phyloP scores from a whole-genome alignment of 495 filamentous ascomycete species.

The Aspergillus indologenus region DNA sequence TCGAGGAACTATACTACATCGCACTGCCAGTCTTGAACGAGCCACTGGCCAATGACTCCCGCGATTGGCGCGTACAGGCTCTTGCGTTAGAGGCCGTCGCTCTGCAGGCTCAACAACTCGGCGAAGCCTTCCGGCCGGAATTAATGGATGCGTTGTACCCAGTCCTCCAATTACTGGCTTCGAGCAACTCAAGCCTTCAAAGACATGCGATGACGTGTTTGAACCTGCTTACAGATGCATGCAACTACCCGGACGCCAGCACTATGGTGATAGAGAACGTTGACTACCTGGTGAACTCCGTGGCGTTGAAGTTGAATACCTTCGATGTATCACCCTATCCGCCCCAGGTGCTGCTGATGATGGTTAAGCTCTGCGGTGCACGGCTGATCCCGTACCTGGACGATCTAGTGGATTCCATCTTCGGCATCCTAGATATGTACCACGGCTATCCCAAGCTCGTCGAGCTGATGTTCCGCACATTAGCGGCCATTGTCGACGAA shows the following conservation, averaged over 20 bases:
- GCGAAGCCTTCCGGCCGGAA: conserved; percentile 71
- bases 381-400: conserved; percentile 83
- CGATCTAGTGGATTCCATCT: conserved; percentile 84
- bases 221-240: conserved; percentile 70
- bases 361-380: conserved; percentile 83
- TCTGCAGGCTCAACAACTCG: conserved; percentile 64
- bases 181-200: conserved; percentile 62
- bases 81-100: conserved; percentile 73
- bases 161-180: conserved; percentile 80
- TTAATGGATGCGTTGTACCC: conserved; percentile 92
- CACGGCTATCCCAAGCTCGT: conserved; percentile 90
- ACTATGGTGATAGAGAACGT: conserved; percentile 87
- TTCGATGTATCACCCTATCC: conserved; percentile 90
- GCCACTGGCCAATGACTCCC: conserved; percentile 45
- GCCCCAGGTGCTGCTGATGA: conserved; percentile 89
- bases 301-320: conserved; percentile 82
- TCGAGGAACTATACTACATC: conserved; percentile 77
- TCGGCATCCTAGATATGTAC: conserved; percentile 84
- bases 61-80: conserved; percentile 67
- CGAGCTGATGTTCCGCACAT: conserved; percentile 76
- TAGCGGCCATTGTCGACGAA: conserved; percentile 79
- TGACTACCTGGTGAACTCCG: conserved; percentile 94
- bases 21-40: conserved; percentile 62
- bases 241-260: conserved; percentile 70
- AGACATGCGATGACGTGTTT: conserved; percentile 81